These are phyloP conservation scores for Ganoderma resinaceum DNA, from an alignment of 1,284 basidiomycete genomes.

Conservation along the genomic window DNA sequence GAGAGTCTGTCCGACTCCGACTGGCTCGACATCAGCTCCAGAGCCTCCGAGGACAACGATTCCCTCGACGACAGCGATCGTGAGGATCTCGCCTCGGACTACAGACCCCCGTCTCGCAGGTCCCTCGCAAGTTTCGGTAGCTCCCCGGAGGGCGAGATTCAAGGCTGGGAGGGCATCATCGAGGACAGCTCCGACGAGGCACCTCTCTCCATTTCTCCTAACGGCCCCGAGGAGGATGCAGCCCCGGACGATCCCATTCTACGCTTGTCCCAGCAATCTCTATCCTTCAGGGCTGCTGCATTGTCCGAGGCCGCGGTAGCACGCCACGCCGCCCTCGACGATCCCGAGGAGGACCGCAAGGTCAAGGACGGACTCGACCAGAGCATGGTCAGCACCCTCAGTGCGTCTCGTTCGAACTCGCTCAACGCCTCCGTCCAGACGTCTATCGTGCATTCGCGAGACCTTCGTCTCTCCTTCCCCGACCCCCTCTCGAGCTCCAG, in stretches of 20 bases:
- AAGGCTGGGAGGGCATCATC: conserved; percentile 77
- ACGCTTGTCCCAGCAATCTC: conserved; percentile 22
- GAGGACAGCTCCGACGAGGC: conserved; percentile 59
- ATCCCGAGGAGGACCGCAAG: conserved; percentile 63
- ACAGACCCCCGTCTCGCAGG: conserved; percentile 63
- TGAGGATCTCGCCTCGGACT: conserved; percentile 50
- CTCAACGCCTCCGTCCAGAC: conserved; percentile 49
- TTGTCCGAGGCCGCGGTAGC: conserved; percentile 39
- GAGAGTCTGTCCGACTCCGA: conserved; percentile 78
- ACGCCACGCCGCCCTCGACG: conserved; percentile 38
- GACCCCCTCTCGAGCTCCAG: conserved; percentile 78
- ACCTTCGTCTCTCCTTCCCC: conserved; percentile 78
- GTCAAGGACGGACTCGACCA: conserved; percentile 78
- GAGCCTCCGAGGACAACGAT: conserved; percentile 71
- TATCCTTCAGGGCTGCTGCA: conserved; percentile 30
- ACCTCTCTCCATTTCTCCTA: conserved; percentile 30
- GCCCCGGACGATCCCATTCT: conserved; percentile 17
- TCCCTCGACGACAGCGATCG: conserved; percentile 69
- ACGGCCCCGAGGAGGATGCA: conserved; percentile 32
- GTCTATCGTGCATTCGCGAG: conserved; percentile 65
- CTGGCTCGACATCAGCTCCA: conserved; percentile 78
- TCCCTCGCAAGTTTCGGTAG: conserved; percentile 73
- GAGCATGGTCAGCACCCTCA: conserved; percentile 79
- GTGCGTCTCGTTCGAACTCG: conserved; percentile 69
- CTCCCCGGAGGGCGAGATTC: conserved; percentile 68